Evolutionary conservation across 176 grass and related monocot species (phyloP), one percentile per base, ranked within the genome.

Genomic region (Pharus latifolius): DNA sequence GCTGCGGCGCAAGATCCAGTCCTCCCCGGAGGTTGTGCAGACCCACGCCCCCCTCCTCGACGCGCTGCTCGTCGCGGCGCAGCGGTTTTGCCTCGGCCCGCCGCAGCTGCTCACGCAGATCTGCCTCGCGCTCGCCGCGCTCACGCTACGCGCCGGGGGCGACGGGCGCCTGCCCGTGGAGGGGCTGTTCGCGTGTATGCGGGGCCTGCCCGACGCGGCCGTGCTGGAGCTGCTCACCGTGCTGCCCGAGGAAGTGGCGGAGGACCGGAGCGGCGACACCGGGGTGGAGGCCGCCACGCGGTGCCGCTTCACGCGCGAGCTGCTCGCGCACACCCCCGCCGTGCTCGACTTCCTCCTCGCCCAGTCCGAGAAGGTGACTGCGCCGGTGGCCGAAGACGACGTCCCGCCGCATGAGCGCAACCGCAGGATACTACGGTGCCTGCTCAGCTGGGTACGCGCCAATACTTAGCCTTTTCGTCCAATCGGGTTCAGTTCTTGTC

Each of bases 171-270:
- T 63, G 48, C 78, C 84, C 56, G 73, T 86, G 20, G 90, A 88
- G 37, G 78, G 91, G 30, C 87, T 99, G 35, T 99, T 99, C 82
- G 63, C 52, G 59, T 72, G 88, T 72, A 71, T 88, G 91, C 20
- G 43, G 80, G 69, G 77, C 84, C 58, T 78, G 65, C 60, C 83
- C 55, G 63, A 65, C 34, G 62, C 84, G 44, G 78, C 87, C 16
- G 82, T 91, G 57, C 75, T 99, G 55, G 87, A 93, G 66, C 70
- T 99, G 29, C 95, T 99, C 59, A 99, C 90, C 10, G 90, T 94
- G 69, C 83, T 99, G 23, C 95, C 87, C 1, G 87, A 99, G 73
- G 95, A 99, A 82, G 81, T 90, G 2, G 82, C 50, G 25, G 90
- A 94, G 75, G 87, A 94, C 57, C 85, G 75, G 68, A 87, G 52